These are phyloP conservation scores for Cercospora sesami DNA, from an alignment of 2,329 filamentous ascomycete species.

Conservation along the genomic window DNA sequence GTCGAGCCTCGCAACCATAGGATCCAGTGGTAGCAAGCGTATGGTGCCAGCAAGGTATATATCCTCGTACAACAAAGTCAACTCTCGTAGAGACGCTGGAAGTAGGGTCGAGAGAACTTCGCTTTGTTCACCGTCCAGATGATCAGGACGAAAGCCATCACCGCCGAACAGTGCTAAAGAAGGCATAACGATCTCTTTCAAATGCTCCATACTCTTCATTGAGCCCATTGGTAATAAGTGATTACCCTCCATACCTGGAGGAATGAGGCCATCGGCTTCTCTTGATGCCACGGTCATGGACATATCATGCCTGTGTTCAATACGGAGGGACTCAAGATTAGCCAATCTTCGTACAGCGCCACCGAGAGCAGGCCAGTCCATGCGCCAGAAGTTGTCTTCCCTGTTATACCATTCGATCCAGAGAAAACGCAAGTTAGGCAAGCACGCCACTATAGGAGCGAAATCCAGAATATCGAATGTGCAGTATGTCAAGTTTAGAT, in stretches of 20 bases:
- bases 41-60: constrained; percentile 4
- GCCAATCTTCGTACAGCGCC: neutral
- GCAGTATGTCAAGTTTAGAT: neutral
- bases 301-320: neutral
- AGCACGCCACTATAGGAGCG: neutral
- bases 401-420: neutral
- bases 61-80: constrained; percentile 9
- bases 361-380: neutral
- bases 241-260: neutral
- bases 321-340: neutral
- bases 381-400: constrained; percentile 5
- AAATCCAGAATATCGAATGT: neutral
- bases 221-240: neutral
- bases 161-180: constrained; percentile 1
- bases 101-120: neutral
- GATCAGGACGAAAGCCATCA: neutral
- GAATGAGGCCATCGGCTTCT: constrained; percentile 1
- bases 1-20: neutral
- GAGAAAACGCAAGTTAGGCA: neutral
- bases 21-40: constrained; percentile 1
- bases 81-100: neutral
- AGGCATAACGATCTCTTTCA: neutral
- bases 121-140: neutral
- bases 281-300: neutral
- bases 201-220: neutral